Evolutionary conservation across 1,284 basidiomycete species (phyloP).

Genomic region (Exsudoporus floridanus): DNA sequence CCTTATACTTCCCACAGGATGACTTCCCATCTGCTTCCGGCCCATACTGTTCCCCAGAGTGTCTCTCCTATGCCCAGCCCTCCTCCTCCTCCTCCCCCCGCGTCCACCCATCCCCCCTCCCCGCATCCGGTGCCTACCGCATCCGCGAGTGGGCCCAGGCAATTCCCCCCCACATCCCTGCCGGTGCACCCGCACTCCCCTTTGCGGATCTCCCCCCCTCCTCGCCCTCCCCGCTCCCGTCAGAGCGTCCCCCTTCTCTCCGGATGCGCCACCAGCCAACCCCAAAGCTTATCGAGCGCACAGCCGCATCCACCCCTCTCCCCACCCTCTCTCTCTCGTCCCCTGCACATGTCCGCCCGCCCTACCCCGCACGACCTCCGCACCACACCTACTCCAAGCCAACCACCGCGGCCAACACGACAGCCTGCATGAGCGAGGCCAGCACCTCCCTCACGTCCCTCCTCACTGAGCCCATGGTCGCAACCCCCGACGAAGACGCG

Average conservation of each 20-base stretch:
- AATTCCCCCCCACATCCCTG: constrained; percentile 33
- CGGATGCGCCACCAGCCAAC: constrained; percentile 24
- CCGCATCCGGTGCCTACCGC: constrained; percentile 9
- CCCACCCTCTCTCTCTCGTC: constrained; percentile 32
- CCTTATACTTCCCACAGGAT: constrained; percentile 45
- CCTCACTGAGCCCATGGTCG: constrained; percentile 33
- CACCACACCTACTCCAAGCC: constrained; percentile 22
- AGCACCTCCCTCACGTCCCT: constrained; percentile 37
- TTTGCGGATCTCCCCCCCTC: constrained; percentile 18
- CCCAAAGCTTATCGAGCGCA: constrained; percentile 36
- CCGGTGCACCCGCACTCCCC: constrained; percentile 30
- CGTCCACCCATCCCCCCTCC: neutral
- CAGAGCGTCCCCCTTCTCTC: constrained; percentile 21
- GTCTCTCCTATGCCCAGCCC: constrained; percentile 38
- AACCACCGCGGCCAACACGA: constrained; percentile 3
- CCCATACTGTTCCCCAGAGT: constrained; percentile 58
- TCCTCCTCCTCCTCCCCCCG: constrained; percentile 9
- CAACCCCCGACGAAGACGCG: constrained; percentile 32
- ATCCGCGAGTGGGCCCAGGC: constrained; percentile 33
- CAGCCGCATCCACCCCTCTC: constrained; percentile 30
- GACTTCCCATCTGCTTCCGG: constrained; percentile 28
- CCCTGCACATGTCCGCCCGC: constrained; percentile 23
- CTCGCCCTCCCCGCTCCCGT: neutral
- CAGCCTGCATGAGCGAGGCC: constrained; percentile 30
- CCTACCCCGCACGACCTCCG: constrained; percentile 18